phyloP scores from a whole-genome alignment of 129 eudicot genomes.

The sunflower (Helianthus annuus) region HanXRQr2.0-SUNRISE NC_035449.2:30004145-30004644 shows the following conservation, averaged over 20 bases:
- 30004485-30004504: background rate
- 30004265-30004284: conserved; percentile 97
- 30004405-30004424: background rate
- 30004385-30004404: conserved; percentile 16
- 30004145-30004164: conserved; percentile 22
- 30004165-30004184: conserved; percentile 69
- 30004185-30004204: conserved; percentile 88
- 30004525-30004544: conserved; percentile 50
- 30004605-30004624: conserved; percentile 52
- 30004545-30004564: conserved; percentile 40
- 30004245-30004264: conserved; percentile 88
- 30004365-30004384: conserved; percentile 5
- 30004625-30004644: conserved; percentile 58
- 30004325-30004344: conserved; percentile 21
- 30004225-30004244: conserved; percentile 87
- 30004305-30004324: conserved; percentile 2
- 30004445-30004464: background rate
- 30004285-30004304: conserved; percentile 51
- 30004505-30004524: no score
- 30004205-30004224: conserved; percentile 89
- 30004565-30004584: conserved; percentile 54
- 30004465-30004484: conserved; percentile 10
- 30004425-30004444: background rate
- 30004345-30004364: background rate
- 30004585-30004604: conserved; percentile 56